phyloP scores from a whole-genome alignment of 441 rosid genomes.

The Hura crepitans region DNA sequence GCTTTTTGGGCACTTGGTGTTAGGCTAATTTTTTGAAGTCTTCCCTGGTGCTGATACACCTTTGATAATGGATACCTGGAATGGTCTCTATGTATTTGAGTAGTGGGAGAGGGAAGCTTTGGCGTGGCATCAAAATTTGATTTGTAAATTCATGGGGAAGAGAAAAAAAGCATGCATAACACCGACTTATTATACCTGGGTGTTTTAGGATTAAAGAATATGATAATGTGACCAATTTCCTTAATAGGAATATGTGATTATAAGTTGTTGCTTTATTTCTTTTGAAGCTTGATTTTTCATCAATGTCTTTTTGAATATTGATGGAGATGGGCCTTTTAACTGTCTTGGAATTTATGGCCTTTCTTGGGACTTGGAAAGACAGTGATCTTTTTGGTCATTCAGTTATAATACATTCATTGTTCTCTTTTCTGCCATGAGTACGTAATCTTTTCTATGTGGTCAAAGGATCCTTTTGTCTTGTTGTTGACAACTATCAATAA shows the following conservation, averaged over 20 bases:
- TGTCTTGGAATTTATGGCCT: neutral
- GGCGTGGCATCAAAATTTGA: neutral
- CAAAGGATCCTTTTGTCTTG: neutral
- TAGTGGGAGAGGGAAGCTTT: neutral
- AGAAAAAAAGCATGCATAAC: neutral
- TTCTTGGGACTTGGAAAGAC: neutral
- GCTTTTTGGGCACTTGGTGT: neutral
- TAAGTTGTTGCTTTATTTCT: neutral
- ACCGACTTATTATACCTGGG: neutral
- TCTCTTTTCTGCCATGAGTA: neutral
- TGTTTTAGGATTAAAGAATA: neutral
- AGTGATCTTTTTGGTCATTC: neutral
- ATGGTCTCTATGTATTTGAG: neutral
- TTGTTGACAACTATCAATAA: neutral
- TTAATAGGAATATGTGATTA: neutral
- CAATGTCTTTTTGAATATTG: neutral
- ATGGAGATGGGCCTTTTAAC: neutral
- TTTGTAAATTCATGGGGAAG: neutral
- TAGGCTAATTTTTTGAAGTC: neutral
- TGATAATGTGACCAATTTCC: neutral
- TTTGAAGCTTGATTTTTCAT: neutral
- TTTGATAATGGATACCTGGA: neutral
- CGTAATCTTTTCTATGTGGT: neutral
- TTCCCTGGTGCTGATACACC: neutral
- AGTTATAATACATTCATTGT: conserved; percentile 2